phyloP scores from a whole-genome alignment of 345 rosid species.

The Orychophragmus violaceus region DNA sequence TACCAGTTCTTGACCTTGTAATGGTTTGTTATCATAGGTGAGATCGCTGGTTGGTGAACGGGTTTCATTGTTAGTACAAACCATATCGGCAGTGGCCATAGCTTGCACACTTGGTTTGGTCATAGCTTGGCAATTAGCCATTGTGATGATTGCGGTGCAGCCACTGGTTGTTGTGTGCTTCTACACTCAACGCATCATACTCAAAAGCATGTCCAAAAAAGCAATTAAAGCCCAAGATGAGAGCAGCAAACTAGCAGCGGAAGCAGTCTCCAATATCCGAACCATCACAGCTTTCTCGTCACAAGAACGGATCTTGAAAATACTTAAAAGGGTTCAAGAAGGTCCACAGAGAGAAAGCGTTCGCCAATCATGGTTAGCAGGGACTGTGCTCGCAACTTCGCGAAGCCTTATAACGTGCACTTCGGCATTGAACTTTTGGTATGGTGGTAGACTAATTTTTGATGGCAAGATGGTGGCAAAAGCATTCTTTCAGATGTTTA shows the following conservation, averaged over 20 bases:
- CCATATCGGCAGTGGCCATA: constrained; percentile 39
- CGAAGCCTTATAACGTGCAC: constrained; percentile 34
- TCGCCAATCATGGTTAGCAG: constrained; percentile 51
- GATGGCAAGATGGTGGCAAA: constrained; percentile 36
- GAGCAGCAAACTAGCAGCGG: constrained; percentile 51
- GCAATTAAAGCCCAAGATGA: constrained; percentile 49
- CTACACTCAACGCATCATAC: constrained; percentile 31
- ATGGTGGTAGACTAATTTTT: constrained; percentile 48
- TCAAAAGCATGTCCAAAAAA: constrained; percentile 36
- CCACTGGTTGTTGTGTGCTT: constrained; percentile 40
- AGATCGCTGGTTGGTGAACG: constrained; percentile 58
- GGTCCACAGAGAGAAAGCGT: constrained; percentile 40
- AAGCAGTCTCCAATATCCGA: constrained; percentile 50
- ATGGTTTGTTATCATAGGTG: constrained; percentile 28
- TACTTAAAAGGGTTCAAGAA: constrained; percentile 44
- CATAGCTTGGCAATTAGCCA: constrained; percentile 54
- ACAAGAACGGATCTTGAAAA: constrained; percentile 43
- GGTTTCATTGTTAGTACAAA: constrained; percentile 45
- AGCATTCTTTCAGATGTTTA: constrained; percentile 43
- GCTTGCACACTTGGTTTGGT: constrained; percentile 53
- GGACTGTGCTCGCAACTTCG: constrained; percentile 43
- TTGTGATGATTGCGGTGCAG: constrained; percentile 53
- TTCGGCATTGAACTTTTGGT: constrained; percentile 52
- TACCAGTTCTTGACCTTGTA: background rate
- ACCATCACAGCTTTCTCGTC: constrained; percentile 65